Percentiles rank a stretch among this genome's conserved stretches.
These are phyloP conservation scores for Aaosphaeria pasadenensis DNA, from an alignment of 2,329 filamentous ascomycete species.

Conservation along the genomic window DNA sequence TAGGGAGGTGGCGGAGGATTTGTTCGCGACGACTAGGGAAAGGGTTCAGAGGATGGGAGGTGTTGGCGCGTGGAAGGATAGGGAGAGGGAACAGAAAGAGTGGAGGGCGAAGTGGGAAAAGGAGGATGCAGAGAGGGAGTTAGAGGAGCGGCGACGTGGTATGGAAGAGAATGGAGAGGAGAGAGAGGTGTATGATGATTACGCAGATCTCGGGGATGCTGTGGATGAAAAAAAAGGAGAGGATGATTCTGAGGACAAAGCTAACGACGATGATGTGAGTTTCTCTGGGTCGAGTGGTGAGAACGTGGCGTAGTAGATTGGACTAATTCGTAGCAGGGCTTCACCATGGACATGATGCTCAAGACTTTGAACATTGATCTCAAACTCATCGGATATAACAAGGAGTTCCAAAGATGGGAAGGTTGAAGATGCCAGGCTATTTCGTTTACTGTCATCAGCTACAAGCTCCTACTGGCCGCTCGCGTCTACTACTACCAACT, in stretches of 20 bases:
- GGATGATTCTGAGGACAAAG: constrained; percentile 38
- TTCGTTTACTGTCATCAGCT: too few relatives aligned
- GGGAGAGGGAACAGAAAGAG: constrained; percentile 32
- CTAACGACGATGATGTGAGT: constrained; percentile 40
- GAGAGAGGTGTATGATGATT: constrained; percentile 49
- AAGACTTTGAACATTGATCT: constrained; percentile 62
- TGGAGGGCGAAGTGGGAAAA: constrained; percentile 37
- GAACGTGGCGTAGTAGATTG: background rate
- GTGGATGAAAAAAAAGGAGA: constrained; percentile 37
- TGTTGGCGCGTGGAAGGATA: constrained; percentile 52
- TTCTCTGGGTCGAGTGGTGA: constrained; percentile 8
- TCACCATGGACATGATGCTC: constrained; percentile 70
- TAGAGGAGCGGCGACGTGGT: constrained; percentile 15
- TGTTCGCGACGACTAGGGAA: constrained; percentile 61
- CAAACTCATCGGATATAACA: constrained; percentile 62
- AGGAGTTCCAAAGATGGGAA: constrained; percentile 56
- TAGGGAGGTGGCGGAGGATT: constrained; percentile 63
- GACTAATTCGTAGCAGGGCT: constrained; percentile 41
- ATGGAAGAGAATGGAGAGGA: constrained; percentile 37
- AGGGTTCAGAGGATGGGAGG: constrained; percentile 63
- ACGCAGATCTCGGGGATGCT: constrained; percentile 38
- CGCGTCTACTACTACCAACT: too few relatives aligned
- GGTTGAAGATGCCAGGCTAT: constrained; percentile 36
- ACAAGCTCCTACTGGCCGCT: too few relatives aligned
- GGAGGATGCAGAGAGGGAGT: constrained; percentile 28